Evolutionary conservation across 768 basidiomycete species (phyloP), one percentile per base, ranked within the genome.

Genomic region (Mycena haematopus): DNA sequence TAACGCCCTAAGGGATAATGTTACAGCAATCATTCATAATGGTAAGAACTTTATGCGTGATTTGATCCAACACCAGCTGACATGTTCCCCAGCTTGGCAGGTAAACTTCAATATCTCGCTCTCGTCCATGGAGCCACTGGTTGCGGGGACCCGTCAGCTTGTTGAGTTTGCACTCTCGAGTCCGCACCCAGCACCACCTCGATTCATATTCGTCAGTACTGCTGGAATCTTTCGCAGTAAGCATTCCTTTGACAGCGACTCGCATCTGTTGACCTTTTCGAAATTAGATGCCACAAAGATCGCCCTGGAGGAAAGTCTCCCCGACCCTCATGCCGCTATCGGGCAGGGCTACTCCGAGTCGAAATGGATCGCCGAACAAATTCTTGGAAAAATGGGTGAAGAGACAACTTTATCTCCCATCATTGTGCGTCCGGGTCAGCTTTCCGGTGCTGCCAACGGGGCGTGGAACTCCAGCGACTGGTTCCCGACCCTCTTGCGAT

Each of bases 381-480:
- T 42, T 13, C 15, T 42, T 17, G 6, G 19, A 17, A 42, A 42
- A 9, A 17, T 15, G 7, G 40, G 19, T n/a, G 40, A 42, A n/a
- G 7, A 6, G 6, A 42, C 40, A 6, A 17, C 40, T 3, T 17
- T 42, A 6, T n/a, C 19, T n/a, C 0, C 40, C 6, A 2, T 42
- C 14, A 2, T n/a, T n/a, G 40, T 42, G 6, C 17, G 40, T n/a
- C 17, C n/a, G 0, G 79, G 81, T 6, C 78, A 78, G 55, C 66
- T 82, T 0, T 69, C 71, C 14, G 76, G 80, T 8, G 72, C 71
- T 17, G 38, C 44, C 0, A 76, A 75, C 54, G 81, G 80, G 0
- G 70, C 69, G 27, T 80, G 80, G 80, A 77, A 79, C 31, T 67
- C 71, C 31, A 59, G 67, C 22, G 76, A 80, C 40, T 78, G 73